phyloP scores from a whole-genome alignment of 1,139 yeast species.

The Geotrichum citri-aurantii region DNA sequence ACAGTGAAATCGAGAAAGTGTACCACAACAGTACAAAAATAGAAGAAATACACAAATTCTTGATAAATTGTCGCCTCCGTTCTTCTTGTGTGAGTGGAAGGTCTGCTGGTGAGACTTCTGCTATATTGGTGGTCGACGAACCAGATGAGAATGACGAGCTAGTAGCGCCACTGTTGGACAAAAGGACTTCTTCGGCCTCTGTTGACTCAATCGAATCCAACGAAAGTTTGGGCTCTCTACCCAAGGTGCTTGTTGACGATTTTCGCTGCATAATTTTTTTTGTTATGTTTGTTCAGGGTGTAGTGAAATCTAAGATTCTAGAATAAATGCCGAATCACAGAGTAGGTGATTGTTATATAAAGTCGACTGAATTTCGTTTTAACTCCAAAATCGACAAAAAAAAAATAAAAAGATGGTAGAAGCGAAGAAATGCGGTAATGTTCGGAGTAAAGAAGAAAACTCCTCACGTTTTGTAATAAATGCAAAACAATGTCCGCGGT shows the following conservation, averaged over 20 bases:
- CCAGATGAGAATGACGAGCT: not conserved
- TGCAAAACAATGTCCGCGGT: not conserved
- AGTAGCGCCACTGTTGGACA: not conserved
- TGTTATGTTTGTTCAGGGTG: no score
- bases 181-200: not conserved
- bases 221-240: not conserved
- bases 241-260: not conserved
- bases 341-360: not conserved
- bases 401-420: no score
- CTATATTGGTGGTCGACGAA: not conserved
- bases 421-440: not conserved
- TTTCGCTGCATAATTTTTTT: not conserved
- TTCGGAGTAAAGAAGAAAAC: not conserved
- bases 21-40: constrained; percentile 34
- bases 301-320: not conserved
- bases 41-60: constrained; percentile 24
- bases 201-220: not conserved
- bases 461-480: not conserved
- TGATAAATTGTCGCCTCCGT: constrained; percentile 8
- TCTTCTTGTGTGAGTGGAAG: constrained; percentile 1
- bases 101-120: not conserved
- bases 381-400: not conserved
- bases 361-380: not conserved
- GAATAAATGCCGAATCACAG: not conserved
- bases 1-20: constrained; percentile 57